phyloP scores from a whole-genome alignment of 2,329 filamentous ascomycete species.

The Talaromyces marneffei region DNA sequence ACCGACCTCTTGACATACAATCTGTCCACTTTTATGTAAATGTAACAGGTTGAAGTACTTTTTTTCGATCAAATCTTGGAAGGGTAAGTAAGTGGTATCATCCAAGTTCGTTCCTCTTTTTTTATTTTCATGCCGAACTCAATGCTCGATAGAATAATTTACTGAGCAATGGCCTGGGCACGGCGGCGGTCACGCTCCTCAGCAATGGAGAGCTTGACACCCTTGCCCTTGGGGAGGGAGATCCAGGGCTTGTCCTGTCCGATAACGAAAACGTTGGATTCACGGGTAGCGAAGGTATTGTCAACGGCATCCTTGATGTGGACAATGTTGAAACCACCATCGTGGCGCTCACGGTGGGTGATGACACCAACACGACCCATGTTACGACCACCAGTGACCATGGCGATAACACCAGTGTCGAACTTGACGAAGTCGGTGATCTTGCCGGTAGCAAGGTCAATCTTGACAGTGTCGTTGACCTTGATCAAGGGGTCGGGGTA shows the following conservation, averaged over 20 bases:
- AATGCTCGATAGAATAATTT: conserved; percentile 26
- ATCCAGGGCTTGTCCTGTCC: conserved; percentile 99
- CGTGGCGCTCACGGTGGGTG: conserved; percentile 99
- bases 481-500: conserved; percentile 98
- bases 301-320: conserved; percentile 99
- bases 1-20: conserved; percentile 6
- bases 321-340: conserved; percentile 99
- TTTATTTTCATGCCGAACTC: background rate
- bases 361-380: conserved; percentile 99
- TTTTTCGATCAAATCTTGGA: background rate
- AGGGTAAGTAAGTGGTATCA: conserved; percentile 1
- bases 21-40: background rate
- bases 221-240: conserved; percentile 99
- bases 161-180: conserved; percentile 55
- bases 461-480: conserved; percentile 99
- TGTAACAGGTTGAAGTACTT: background rate
- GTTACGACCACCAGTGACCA: conserved; percentile 99
- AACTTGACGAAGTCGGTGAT: conserved; percentile 98
- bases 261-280: conserved; percentile 99
- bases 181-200: conserved; percentile 99
- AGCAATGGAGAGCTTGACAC: conserved; percentile 98
- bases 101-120: background rate
- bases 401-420: conserved; percentile 95
- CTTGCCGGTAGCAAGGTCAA: conserved; percentile 94
- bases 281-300: conserved; percentile 99